phyloP scores from a whole-genome alignment of 306 rosid species.

The Inga leiocalycina region DNA sequence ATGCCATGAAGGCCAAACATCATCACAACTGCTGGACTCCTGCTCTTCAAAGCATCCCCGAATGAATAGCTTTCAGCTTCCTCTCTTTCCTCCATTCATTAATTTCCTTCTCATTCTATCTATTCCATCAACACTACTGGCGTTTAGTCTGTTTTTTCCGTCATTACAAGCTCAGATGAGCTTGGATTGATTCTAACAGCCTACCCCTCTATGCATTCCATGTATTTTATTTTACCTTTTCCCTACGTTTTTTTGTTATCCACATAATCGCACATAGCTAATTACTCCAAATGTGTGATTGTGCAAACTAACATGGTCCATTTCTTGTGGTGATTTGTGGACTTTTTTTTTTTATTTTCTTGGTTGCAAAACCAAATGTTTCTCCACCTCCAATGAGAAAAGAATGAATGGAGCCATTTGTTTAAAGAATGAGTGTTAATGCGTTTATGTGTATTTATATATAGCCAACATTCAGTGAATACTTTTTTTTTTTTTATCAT shows the following conservation, averaged over 20 bases:
- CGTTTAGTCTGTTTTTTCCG: background rate
- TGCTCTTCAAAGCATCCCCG: constrained; percentile 62
- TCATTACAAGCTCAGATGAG: background rate
- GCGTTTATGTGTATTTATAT: too few relatives aligned
- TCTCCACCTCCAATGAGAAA: background rate
- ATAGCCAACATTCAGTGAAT: too few relatives aligned
- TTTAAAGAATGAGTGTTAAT: too few relatives aligned
- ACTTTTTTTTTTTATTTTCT: background rate
- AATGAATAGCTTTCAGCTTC: constrained; percentile 43
- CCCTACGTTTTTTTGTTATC: background rate
- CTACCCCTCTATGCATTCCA: background rate
- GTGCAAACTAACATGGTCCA: background rate
- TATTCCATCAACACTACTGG: background rate
- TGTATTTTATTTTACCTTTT: background rate
- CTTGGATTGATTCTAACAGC: background rate
- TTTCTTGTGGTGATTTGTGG: background rate
- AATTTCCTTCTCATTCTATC: background rate
- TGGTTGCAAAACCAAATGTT: background rate
- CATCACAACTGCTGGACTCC: constrained; percentile 49
- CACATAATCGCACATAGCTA: background rate
- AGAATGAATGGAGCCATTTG: background rate
- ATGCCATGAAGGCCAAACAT: constrained; percentile 25
- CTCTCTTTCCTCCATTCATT: background rate
- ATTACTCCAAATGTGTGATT: too few relatives aligned
- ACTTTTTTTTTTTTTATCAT: too few relatives aligned